A percentile compares a stretch with the other conserved stretches of the same genome.
Conservation (phyloP, 306 rosid genomes). For the Adenanthera pavonina region DNA sequence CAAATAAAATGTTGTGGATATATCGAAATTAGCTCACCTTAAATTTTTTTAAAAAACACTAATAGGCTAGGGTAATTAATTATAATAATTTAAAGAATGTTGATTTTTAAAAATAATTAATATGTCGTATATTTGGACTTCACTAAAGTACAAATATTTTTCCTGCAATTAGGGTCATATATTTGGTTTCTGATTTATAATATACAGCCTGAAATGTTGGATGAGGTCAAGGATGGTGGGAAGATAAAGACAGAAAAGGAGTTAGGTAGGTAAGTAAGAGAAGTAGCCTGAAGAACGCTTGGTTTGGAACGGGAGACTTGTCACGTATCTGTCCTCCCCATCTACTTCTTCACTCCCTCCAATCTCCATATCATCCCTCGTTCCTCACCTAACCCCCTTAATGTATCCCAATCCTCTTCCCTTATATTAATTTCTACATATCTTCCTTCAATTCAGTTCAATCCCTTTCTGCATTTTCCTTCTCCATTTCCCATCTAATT, state of each 20-base stretch:
- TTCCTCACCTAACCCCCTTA: conserved; percentile 39
- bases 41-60: no score
- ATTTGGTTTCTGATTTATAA: no score
- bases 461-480: neutral
- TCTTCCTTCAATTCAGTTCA: neutral
- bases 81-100: no score
- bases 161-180: no score
- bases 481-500: neutral
- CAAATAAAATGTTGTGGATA: no score
- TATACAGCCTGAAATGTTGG: neutral
- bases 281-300: conserved; percentile 28
- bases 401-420: neutral
- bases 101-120: no score
- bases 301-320: conserved; percentile 37
- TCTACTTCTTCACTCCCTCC: conserved; percentile 1
- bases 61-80: no score
- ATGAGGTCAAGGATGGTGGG: no score
- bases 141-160: no score
- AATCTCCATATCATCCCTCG: neutral
- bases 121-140: no score
- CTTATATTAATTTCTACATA: conserved; percentile 1
- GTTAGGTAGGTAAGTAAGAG: conserved; percentile 53
- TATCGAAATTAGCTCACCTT: no score
- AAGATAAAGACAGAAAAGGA: conserved; percentile 26
- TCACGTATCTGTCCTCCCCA: conserved; percentile 10